Base-by-base conservation (phyloP, 2,329 filamentous ascomycete species). In the Harringtonia lauricola region DNA sequence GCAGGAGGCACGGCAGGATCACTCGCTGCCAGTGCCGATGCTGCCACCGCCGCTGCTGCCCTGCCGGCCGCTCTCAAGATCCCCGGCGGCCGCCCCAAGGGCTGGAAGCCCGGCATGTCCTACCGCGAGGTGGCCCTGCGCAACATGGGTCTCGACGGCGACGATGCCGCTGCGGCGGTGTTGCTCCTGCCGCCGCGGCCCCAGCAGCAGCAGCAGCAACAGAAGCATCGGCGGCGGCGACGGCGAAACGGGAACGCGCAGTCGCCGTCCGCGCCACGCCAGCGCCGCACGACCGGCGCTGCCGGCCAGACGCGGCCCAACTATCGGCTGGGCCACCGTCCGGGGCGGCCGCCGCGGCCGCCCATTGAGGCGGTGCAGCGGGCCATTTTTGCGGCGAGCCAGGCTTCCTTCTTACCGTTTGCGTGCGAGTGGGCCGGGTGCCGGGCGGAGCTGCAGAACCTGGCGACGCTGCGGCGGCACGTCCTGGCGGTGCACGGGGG, bases 391-490 rank as follows among this genome's bases (percentile, higher is more conserved):
- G 54, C 59, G 24, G 53, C 50, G 18, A 55, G 66, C 19, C 54
- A 64, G 19, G 65, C 71, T 7, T 59, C 58, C 5, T 79, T 72
- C 51, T 45, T 66, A n/a, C 57, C 64, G 2, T 82, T 76, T 52
- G 46, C 67, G 10, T 82, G 78, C 57, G 74, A 81, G 55, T 82
- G 78, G 78, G 50, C 59, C 19, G 63, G 63, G 0, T 82, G 78
- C 53, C 66, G 64, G 26, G 77, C 77, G 4, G 72, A 80, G 57
- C 61, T 82, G 37, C 75, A 80, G 41, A 82, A 82, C 52, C 57
- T 79, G 45, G 71, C 72, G 13, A 81, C 76, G 10, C 56, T 82
- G 34, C 64, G 70, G 21, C 63, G 60, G 44, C 78, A 82, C 49
- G 58, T 81, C 14, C 54, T 59, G 17, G 51, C 66, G 14, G 64